These are phyloP conservation scores for Malbranchea zuffiana DNA, from an alignment of 2,329 filamentous ascomycete genomes.

Conservation along the genomic window DNA sequence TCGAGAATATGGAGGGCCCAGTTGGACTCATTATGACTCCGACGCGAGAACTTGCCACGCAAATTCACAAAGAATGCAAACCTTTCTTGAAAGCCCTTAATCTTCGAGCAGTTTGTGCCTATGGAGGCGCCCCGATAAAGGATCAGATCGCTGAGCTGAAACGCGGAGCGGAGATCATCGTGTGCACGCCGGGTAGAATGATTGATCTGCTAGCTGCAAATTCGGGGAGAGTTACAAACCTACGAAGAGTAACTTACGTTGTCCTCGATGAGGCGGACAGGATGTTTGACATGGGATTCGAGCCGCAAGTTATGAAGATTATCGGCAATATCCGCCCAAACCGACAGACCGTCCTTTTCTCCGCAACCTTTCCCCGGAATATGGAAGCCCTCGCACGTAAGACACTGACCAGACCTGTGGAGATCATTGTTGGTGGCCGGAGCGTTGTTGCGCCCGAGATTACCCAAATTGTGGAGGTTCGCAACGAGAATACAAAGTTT, in stretches of 20 bases:
- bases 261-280: slow-evolving; percentile 95
- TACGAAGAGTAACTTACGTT: slow-evolving; percentile 80
- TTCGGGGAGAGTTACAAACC: slow-evolving; percentile 83
- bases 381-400: slow-evolving; percentile 89
- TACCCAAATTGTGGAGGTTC: slow-evolving; percentile 81
- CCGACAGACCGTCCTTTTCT: slow-evolving; percentile 89
- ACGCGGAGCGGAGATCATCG: slow-evolving; percentile 85
- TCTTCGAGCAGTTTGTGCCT: slow-evolving; percentile 80
- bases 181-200: slow-evolving; percentile 88
- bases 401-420: slow-evolving; percentile 70
- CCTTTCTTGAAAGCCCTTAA: slow-evolving; percentile 82
- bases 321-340: slow-evolving; percentile 84
- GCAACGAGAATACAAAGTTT: slow-evolving; percentile 74
- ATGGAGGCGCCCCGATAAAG: slow-evolving; percentile 89
- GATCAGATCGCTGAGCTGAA: slow-evolving; percentile 96
- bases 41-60: slow-evolving; percentile 82
- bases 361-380: slow-evolving; percentile 86
- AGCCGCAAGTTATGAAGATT: slow-evolving; percentile 96
- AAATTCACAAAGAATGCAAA: slow-evolving; percentile 90
- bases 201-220: slow-evolving; percentile 93
- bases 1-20: slow-evolving; percentile 77
- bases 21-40: slow-evolving; percentile 85
- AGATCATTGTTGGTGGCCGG: slow-evolving; percentile 83
- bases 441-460: slow-evolving; percentile 62
- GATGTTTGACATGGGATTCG: slow-evolving; percentile 99